These are phyloP conservation scores for Puccinia hordei DNA, from an alignment of 1,284 basidiomycete species.

Conservation along the genomic window DNA sequence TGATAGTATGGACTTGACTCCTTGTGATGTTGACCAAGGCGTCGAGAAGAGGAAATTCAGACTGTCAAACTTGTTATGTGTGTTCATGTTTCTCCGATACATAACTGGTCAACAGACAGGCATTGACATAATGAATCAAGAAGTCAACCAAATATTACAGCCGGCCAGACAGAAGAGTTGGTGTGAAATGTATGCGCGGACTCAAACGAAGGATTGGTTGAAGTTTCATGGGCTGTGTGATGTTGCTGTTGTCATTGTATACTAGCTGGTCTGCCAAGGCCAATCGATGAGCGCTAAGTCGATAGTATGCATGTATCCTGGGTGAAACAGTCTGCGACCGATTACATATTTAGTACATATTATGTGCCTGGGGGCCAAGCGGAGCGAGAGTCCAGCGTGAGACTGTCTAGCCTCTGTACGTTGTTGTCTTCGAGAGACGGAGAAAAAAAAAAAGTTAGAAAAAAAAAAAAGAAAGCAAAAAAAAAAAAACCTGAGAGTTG, in stretches of 20 bases:
- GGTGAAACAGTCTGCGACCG: neutral
- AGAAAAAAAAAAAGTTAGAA: no score
- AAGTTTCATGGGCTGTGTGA: neutral
- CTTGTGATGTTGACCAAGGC: no score
- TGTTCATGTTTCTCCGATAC: no score
- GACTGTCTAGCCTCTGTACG: neutral
- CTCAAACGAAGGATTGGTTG: neutral
- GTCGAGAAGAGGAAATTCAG: neutral
- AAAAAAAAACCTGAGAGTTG: no score
- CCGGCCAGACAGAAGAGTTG: neutral
- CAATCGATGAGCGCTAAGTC: constrained; percentile 3
- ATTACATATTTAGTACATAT: no score
- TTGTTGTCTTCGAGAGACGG: no score
- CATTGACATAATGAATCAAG: neutral
- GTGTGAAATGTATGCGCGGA: no score
- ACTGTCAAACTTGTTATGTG: constrained; percentile 1
- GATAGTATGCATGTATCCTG: constrained; percentile 6
- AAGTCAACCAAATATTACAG: neutral
- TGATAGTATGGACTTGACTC: neutral
- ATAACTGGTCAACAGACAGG: no score
- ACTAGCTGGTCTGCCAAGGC: neutral
- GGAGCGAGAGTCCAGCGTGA: neutral
- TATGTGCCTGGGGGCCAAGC: neutral
- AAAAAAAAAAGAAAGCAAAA: no score
- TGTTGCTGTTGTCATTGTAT: neutral